Percentiles rank a stretch among this genome's conserved stretches.
Conservation (phyloP, 192 early-diverging fungal genomes). For the Coemansia sp. region DNA sequence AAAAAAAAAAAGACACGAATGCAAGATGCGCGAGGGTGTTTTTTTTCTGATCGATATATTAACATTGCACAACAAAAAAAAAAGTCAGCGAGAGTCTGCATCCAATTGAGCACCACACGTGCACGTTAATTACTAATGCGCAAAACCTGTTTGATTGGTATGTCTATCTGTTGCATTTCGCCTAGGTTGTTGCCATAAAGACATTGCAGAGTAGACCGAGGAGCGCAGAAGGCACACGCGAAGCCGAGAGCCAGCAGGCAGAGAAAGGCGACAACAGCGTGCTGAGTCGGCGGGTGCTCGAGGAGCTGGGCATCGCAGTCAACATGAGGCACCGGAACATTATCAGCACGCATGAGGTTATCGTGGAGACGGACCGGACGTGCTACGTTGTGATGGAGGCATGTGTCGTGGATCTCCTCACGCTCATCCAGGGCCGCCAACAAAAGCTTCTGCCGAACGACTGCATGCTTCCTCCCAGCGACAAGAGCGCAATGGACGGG, state of each 20-base stretch:
- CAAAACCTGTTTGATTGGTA: not conserved
- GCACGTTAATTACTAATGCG: not conserved
- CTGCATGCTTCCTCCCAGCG: constrained; percentile 6
- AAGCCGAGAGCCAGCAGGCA: not conserved
- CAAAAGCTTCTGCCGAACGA: constrained; percentile 4
- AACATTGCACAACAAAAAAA: not conserved
- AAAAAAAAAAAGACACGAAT: not conserved
- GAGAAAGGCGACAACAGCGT: not conserved
- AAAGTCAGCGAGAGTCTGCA: not conserved
- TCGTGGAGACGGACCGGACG: constrained; percentile 58
- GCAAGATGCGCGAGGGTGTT: not conserved
- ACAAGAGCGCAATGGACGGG: constrained; percentile 66
- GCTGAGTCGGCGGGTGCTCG: constrained; percentile 31
- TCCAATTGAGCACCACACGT: not conserved
- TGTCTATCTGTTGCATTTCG: not conserved
- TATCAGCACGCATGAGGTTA: constrained; percentile 66
- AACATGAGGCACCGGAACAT: constrained; percentile 68
- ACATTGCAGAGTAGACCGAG: constrained; percentile 16
- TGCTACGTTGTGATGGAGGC: constrained; percentile 84
- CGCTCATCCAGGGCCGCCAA: constrained; percentile 63
- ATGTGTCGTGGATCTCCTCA: constrained; percentile 78
- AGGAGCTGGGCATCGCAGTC: constrained; percentile 41
- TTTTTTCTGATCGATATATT: not conserved
- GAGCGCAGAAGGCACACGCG: not conserved
- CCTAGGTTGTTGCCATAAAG: constrained; percentile 49